Conservation (phyloP, 2,329 filamentous ascomycete genomes). For the Xylaria polymorpha region DNA sequence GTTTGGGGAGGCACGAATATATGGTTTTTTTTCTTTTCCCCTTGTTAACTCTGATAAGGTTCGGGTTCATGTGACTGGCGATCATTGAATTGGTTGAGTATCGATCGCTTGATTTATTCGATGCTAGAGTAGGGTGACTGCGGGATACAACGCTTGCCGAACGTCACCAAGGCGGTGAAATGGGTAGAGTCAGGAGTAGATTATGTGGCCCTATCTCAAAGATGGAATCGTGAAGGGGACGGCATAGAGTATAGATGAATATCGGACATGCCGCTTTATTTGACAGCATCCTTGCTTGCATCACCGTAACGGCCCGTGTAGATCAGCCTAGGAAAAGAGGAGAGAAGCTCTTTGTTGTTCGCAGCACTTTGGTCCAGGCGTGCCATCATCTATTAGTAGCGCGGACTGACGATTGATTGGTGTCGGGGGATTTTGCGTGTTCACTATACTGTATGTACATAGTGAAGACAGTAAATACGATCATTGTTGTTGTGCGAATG, state of each 20-base stretch:
- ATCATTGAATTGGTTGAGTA: background rate
- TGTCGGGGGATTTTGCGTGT: background rate
- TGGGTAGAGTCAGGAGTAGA: background rate
- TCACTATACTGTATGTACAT: background rate
- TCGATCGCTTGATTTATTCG: background rate
- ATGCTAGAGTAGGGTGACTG: background rate
- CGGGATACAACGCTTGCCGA: background rate
- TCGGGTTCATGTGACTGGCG: background rate
- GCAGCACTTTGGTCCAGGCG: background rate
- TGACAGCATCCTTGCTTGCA: background rate
- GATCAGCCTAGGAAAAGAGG: background rate
- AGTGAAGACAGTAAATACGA: too few relatives aligned
- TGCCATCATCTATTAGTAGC: background rate
- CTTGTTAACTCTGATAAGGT: background rate
- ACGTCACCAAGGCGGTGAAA: background rate
- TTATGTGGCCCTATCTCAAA: background rate
- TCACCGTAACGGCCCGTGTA: background rate
- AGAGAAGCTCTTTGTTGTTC: background rate
- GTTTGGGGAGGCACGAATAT: conserved; percentile 2
- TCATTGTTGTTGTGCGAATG: too few relatives aligned
- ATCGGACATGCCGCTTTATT: background rate
- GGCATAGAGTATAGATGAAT: background rate
- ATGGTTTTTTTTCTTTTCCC: background rate
- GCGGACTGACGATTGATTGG: background rate
- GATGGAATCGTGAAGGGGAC: background rate